Conservation (phyloP, 2,329 filamentous ascomycete species). For the Daldinia eschscholtzii region DNA sequence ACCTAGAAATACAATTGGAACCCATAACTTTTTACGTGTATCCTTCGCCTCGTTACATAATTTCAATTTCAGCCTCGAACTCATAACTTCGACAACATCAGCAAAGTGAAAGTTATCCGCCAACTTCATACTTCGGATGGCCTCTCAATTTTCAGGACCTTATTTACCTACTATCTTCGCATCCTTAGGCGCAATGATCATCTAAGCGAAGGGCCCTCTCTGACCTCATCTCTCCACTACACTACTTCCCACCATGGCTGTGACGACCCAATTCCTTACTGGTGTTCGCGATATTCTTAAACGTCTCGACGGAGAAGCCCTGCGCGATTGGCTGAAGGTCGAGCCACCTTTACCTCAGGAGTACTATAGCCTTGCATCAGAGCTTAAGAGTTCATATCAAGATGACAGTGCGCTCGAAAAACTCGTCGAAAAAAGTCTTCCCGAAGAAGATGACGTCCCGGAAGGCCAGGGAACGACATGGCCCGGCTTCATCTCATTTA, state of each 20-base stretch:
- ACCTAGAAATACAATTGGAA: not conserved
- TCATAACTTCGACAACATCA: not conserved
- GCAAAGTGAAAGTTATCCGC: not conserved
- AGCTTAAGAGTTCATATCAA: constrained; percentile 73
- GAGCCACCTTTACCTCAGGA: constrained; percentile 76
- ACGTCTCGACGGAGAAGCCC: constrained; percentile 71
- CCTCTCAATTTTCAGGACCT: not conserved
- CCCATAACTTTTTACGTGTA: constrained; percentile 23
- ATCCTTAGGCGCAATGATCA: constrained; percentile 19
- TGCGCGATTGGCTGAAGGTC: constrained; percentile 79
- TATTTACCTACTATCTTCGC: not conserved
- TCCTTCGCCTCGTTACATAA: not conserved
- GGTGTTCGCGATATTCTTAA: constrained; percentile 73
- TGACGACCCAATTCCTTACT: constrained; percentile 75
- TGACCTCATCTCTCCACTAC: constrained; percentile 11
- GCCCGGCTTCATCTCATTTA: constrained; percentile 82
- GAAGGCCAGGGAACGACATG: constrained; percentile 76
- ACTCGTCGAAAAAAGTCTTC: constrained; percentile 73
- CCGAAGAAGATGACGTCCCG: constrained; percentile 72
- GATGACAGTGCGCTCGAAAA: constrained; percentile 67
- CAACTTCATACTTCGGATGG: not conserved
- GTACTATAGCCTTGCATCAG: constrained; percentile 75
- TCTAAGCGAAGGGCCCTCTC: constrained; percentile 18
- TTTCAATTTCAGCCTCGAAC: not conserved
- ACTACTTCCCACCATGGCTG: constrained; percentile 62